phyloP scores from a whole-genome alignment of 805 yeast species.

The Saturnispora ahearnii region DNA sequence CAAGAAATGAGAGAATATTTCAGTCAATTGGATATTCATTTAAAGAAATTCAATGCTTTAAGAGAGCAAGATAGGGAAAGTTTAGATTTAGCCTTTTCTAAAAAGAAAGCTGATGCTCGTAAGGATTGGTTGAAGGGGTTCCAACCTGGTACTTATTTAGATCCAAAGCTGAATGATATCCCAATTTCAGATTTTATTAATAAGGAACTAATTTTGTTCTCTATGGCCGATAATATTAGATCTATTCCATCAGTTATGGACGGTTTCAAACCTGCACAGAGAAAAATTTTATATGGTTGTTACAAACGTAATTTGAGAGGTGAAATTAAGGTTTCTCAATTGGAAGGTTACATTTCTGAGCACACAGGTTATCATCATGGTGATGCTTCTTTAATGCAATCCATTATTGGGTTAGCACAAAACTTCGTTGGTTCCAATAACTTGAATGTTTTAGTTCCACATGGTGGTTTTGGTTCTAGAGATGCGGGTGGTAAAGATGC shows the following conservation, averaged over 20 bases:
- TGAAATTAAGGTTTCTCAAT: conserved; percentile 84
- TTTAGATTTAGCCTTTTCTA: conserved; percentile 89
- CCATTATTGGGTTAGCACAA: conserved; percentile 91
- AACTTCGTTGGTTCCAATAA: conserved; percentile 91
- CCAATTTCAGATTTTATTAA: conserved; percentile 93
- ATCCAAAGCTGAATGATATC: conserved; percentile 62
- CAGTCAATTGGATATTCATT: conserved; percentile 72
- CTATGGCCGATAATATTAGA: conserved; percentile 93
- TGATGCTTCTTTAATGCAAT: conserved; percentile 77
- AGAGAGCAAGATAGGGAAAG: conserved; percentile 66
- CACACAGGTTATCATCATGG: conserved; percentile 95
- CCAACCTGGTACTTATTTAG: conserved; percentile 86
- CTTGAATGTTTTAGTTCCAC: conserved; percentile 73
- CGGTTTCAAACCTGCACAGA: conserved; percentile 95
- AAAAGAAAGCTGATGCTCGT: conserved; percentile 92
- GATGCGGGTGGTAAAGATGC: conserved; percentile 97
- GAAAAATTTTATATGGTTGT: conserved; percentile 84
- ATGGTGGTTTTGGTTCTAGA: conserved; percentile 94
- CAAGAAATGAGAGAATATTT: conserved; percentile 85
- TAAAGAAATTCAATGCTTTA: conserved; percentile 75
- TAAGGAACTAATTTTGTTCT: conserved; percentile 86
- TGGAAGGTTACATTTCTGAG: conserved; percentile 83
- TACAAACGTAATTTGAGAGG: conserved; percentile 67
- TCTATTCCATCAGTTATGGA: conserved; percentile 92
- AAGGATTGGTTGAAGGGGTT: conserved; percentile 93